Evolutionary conservation across 2,329 filamentous ascomycete species (phyloP).

Genomic region (Fonsecaea nubica): DNA sequence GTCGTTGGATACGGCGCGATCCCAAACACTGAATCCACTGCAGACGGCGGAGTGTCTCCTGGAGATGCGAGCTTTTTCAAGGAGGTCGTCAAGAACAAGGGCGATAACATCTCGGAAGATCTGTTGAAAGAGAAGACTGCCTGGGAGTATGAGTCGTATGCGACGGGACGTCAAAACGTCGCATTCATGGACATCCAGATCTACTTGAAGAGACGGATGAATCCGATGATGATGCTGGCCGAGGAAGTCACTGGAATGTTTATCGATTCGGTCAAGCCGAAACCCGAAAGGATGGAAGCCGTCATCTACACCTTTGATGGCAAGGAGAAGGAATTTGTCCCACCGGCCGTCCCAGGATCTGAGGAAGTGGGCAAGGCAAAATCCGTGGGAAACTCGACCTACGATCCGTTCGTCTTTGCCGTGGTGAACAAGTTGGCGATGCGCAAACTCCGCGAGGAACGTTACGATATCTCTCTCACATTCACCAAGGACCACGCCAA

Average conservation of each 20-base stretch:
- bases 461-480: slow-evolving; percentile 93
- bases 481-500: slow-evolving; percentile 91
- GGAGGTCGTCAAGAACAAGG: slow-evolving; percentile 47
- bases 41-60: slow-evolving; percentile 46
- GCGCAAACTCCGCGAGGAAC: slow-evolving; percentile 86
- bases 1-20: slow-evolving; percentile 77
- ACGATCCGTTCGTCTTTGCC: slow-evolving; percentile 92
- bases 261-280: slow-evolving; percentile 74
- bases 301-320: slow-evolving; percentile 89
- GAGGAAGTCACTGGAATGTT: slow-evolving; percentile 77
- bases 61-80: slow-evolving; percentile 53
- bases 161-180: slow-evolving; percentile 88
- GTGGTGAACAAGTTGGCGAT: slow-evolving; percentile 94
- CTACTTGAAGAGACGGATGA: slow-evolving; percentile 83
- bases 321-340: slow-evolving; percentile 80
- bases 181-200: slow-evolving; percentile 89
- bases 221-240: slow-evolving; percentile 71
- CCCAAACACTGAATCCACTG: slow-evolving; percentile 49
- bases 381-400: slow-evolving; percentile 69
- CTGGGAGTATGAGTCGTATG: slow-evolving; percentile 86
- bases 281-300: slow-evolving; percentile 76
- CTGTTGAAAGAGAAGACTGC: slow-evolving; percentile 85
- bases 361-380: slow-evolving; percentile 64
- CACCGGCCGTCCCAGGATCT: slow-evolving; percentile 64
- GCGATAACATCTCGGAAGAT: slow-evolving; percentile 57